Conservation (phyloP, 208 protist species). For the Phytomonas sp. region DNA sequence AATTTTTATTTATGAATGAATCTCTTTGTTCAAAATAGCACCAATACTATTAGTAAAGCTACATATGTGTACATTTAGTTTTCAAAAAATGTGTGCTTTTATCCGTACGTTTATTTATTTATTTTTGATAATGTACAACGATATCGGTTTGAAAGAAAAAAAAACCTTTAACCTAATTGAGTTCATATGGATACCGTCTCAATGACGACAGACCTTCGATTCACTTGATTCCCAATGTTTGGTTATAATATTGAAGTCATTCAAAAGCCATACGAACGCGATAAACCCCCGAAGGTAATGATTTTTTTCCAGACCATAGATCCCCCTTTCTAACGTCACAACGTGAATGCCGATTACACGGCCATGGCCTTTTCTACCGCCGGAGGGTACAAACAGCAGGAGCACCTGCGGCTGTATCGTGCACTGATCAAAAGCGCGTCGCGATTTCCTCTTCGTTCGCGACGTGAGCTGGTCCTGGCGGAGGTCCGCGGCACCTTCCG, state of each 20-base stretch:
- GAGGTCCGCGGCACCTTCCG: slow-evolving; percentile 69
- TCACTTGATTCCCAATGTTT: no score
- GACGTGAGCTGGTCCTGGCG: slow-evolving; percentile 71
- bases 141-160: neutral
- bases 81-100: neutral
- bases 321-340: neutral
- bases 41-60: no score
- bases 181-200: no score
- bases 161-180: no score
- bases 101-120: neutral
- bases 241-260: no score
- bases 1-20: neutral
- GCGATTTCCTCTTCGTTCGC: slow-evolving; percentile 67
- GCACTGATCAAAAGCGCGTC: slow-evolving; percentile 60
- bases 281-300: neutral
- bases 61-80: neutral
- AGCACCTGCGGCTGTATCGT: slow-evolving; percentile 74
- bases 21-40: neutral
- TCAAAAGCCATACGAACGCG: no score
- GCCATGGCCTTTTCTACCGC: neutral
- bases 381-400: slow-evolving; percentile 37
- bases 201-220: no score
- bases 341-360: neutral
- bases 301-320: neutral
- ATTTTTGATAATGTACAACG: neutral